Evolutionary conservation across 805 yeast genomes (phyloP), one percentile per base, ranked within the genome.

Genomic region (Tetrapisispora namnaoensis): DNA sequence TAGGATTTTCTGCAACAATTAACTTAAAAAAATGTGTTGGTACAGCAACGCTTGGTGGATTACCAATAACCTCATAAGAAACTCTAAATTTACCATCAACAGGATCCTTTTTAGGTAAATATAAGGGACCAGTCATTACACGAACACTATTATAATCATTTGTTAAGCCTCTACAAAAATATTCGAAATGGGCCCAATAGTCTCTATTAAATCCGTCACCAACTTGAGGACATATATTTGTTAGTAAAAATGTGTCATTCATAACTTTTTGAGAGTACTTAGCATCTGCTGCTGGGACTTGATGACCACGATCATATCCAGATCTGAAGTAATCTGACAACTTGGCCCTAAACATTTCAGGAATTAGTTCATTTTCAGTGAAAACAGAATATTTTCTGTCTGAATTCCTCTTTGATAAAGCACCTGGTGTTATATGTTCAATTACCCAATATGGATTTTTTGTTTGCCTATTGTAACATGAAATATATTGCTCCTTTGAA

Each of bases 151-250:
- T 77, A 65, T 86, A 93, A 46, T 73, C 71, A n/a, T 69, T 59
- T 5, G 95, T 85, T 53, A 91, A 74, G 48, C 86, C 74, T 53
- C 99, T 75, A 42, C 83, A 79, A 63, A 93, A 93, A 59, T 86
- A 85, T 67, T 93, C 99, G 51, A 93, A 79, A 65, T 89, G 96
- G 0, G 98, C 95, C 99, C 99, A 93, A 65, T 93, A 85, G 64
- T 93, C 98, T 58, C 99, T 76, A 69, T 93, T 93, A 71, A 93
- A 93, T 0, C 99, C 99, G 5, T 84, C 95, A 3, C 99, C 99
- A 3, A 93, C 96, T 66, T 93, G 99, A 1, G 99, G 99, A 8
- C 95, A 79, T 75, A 93, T 91, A 67, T 93, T 93, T 6, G 95
- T 83, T 57, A 93, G 70, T 54, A 72, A 79, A 61, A 93, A 93